These are phyloP conservation scores for Phylloporus rhodoxanthus DNA, from an alignment of 768 basidiomycete species.

Conservation along the genomic window DNA sequence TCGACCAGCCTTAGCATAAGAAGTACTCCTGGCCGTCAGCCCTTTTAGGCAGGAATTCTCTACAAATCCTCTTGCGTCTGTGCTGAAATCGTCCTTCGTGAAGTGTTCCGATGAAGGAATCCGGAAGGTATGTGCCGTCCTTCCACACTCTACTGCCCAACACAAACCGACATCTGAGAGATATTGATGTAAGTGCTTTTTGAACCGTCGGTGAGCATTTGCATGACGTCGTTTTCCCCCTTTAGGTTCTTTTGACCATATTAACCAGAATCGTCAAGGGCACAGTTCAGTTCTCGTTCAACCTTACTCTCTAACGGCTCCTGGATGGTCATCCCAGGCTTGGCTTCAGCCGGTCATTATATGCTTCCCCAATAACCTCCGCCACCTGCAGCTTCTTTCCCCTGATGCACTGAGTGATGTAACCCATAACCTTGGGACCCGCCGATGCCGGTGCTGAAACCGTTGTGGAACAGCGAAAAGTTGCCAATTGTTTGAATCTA, in stretches of 20 bases:
- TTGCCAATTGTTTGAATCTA: conserved; percentile 95
- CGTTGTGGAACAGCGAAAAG: conserved; percentile 98
- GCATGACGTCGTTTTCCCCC: conserved; percentile 99
- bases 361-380: conserved; percentile 73
- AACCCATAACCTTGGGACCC: conserved; percentile 84
- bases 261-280: conserved; percentile 93
- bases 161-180: conserved; percentile 99
- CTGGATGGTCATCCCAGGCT: conserved; percentile 98
- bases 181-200: conserved; percentile 99
- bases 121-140: conserved; percentile 98
- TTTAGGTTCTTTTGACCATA: conserved; percentile 96
- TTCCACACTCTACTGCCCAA: conserved; percentile 97
- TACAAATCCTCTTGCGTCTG: conserved; percentile 96
- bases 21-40: conserved; percentile 98
- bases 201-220: conserved; percentile 99
- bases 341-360: conserved; percentile 81
- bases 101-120: conserved; percentile 96
- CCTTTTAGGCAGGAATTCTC: conserved; percentile 98
- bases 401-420: conserved; percentile 77
- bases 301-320: conserved; percentile 96
- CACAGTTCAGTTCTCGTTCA: conserved; percentile 85
- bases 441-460: conserved; percentile 98
- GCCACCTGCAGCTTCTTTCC: conserved; percentile 77
- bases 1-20: conserved; percentile 99
- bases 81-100: conserved; percentile 97